A percentile compares a stretch with the other conserved stretches of the same genome.
phyloP scores from a whole-genome alignment of 768 basidiomycete species.

The Boletus tomentosulus region DNA sequence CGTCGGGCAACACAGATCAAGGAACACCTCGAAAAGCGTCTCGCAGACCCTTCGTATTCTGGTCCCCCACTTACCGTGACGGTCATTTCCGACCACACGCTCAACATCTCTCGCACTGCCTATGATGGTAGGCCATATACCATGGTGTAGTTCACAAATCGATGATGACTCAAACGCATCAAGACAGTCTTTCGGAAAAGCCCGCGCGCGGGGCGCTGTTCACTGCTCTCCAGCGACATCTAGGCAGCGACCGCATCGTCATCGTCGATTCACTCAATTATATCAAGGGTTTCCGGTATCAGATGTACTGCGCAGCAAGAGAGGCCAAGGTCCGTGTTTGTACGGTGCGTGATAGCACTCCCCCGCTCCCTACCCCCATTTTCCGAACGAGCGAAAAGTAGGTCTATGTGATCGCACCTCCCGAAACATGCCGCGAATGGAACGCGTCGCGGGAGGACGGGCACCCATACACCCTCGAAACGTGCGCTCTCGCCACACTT shows the following conservation, averaged over 20 bases:
- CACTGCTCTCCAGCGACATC: slow-evolving; percentile 71
- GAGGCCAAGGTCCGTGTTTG: slow-evolving; percentile 82
- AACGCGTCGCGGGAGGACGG: slow-evolving; percentile 52
- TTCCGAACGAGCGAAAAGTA: slow-evolving; percentile 32
- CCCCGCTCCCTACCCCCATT: neutral
- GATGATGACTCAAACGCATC: neutral
- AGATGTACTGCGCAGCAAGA: slow-evolving; percentile 93
- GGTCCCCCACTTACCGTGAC: slow-evolving; percentile 45
- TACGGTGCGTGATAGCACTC: slow-evolving; percentile 57
- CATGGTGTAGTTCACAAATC: too few relatives aligned
- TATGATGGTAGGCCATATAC: slow-evolving; percentile 65
- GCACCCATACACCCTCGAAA: slow-evolving; percentile 57
- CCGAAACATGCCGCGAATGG: slow-evolving; percentile 74
- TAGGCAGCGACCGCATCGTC: slow-evolving; percentile 70
- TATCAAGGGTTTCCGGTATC: slow-evolving; percentile 98
- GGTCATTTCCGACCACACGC: slow-evolving; percentile 69
- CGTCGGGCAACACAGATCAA: slow-evolving; percentile 64
- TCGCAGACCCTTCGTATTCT: slow-evolving; percentile 47
- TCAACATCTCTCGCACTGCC: slow-evolving; percentile 57
- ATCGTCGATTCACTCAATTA: slow-evolving; percentile 93
- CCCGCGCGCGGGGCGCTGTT: slow-evolving; percentile 81
- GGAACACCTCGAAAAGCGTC: slow-evolving; percentile 47
- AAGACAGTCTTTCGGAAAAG: slow-evolving; percentile 83
- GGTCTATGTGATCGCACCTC: slow-evolving; percentile 73
- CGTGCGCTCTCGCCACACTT: slow-evolving; percentile 41